Conservation (phyloP, 306 rosid genomes). For the Trichosanthes truncata region DNA sequence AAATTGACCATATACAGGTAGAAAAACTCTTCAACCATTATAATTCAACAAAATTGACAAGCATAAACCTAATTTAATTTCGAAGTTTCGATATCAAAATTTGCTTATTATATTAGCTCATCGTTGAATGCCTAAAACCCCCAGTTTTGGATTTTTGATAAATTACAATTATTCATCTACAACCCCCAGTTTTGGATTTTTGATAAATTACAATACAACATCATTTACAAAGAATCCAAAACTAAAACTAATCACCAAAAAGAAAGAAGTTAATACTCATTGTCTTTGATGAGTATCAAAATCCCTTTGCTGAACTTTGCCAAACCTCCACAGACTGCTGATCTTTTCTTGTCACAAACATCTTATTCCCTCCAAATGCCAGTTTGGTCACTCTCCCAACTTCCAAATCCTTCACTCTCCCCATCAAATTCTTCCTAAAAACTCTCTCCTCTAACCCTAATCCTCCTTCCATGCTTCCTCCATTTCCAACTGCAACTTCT, state of each 20-base stretch:
- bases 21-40: neutral
- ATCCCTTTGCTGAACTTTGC: constrained; percentile 61
- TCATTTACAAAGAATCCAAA: neutral
- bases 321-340: constrained; percentile 82
- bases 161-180: neutral
- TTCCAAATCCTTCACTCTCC: constrained; percentile 64
- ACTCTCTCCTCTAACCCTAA: constrained; percentile 29
- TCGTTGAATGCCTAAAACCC: neutral
- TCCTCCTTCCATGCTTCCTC: constrained; percentile 11
- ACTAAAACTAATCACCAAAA: neutral
- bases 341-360: constrained; percentile 75
- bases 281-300: constrained; percentile 17
- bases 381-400: constrained; percentile 51
- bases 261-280: neutral
- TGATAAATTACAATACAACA: neutral
- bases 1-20: neutral
- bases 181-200: neutral
- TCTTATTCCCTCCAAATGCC: constrained; percentile 81
- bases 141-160: neutral
- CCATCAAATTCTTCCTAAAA: constrained; percentile 35
- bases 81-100: neutral
- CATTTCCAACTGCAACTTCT: constrained; percentile 45
- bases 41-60: neutral
- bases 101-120: neutral
- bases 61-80: neutral